A percentile compares a stretch with the other conserved stretches of the same genome.
phyloP scores from a whole-genome alignment of 495 filamentous ascomycete genomes.

The Penicillium nucicola region DNA sequence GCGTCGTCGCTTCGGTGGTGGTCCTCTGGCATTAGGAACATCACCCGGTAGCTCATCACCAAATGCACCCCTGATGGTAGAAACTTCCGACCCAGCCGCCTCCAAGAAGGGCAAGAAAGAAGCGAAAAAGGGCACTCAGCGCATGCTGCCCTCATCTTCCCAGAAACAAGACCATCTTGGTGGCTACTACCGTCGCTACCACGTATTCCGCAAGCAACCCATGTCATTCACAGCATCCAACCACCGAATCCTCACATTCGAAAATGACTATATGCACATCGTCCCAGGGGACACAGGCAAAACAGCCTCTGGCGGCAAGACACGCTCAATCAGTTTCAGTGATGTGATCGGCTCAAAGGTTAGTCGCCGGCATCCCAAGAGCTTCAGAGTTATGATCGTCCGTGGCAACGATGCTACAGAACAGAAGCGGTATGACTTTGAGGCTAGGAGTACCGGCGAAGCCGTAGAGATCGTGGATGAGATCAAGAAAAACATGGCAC shows the following conservation, averaged over 20 bases:
- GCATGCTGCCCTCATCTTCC: conserved; percentile 70
- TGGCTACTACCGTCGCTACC: conserved; percentile 77
- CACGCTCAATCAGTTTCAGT: conserved; percentile 86
- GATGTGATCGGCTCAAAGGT: conserved; percentile 94
- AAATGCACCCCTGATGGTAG: conserved; percentile 68
- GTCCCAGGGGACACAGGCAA: conserved; percentile 67
- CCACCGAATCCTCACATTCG: conserved; percentile 80
- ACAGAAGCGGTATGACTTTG: conserved; percentile 95
- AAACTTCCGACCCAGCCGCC: conserved; percentile 31
- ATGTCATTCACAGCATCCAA: conserved; percentile 89
- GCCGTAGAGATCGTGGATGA: conserved; percentile 88
- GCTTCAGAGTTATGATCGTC: conserved; percentile 84
- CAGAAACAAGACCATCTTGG: conserved; percentile 74
- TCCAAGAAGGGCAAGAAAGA: conserved; percentile 71
- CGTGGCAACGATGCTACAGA: conserved; percentile 66
- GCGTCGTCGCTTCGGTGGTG: conserved; percentile 81
- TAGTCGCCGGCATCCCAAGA: conserved; percentile 82
- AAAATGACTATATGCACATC: conserved; percentile 95
- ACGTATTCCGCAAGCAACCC: conserved; percentile 87
- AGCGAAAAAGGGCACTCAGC: conserved; percentile 60
- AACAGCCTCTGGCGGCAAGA: conserved; percentile 62
- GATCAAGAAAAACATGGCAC: conserved; percentile 64
- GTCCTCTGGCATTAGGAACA: conserved; percentile 68
- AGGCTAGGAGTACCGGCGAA: conserved; percentile 72
- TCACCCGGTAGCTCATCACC: conserved; percentile 80